These are phyloP conservation scores for Malassezia restricta DNA, from an alignment of 1,284 basidiomycete species.

Conservation along the genomic window DNA sequence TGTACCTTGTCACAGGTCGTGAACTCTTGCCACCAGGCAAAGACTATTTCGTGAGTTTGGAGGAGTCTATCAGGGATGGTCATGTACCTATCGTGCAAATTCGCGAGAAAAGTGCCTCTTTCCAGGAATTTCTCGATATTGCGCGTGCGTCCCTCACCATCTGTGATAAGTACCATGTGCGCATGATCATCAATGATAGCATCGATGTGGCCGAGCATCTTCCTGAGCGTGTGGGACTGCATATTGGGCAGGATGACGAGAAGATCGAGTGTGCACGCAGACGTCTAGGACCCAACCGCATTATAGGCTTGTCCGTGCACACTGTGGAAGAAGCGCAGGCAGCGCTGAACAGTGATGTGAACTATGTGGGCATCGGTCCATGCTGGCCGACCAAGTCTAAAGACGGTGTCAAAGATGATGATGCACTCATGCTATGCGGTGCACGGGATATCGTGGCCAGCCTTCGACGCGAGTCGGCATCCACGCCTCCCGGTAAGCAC, in stretches of 20 bases:
- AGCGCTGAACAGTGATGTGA: conserved; percentile 52
- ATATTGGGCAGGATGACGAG: conserved; percentile 84
- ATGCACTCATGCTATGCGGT: conserved; percentile 27
- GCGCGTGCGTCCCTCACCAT: conserved; percentile 61
- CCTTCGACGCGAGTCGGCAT: conserved; percentile 3
- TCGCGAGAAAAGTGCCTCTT: conserved; percentile 29
- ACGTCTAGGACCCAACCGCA: conserved; percentile 56
- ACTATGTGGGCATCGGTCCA: conserved; percentile 74
- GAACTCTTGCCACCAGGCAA: conserved; percentile 61
- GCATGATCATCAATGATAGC: conserved; percentile 66
- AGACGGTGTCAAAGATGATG: conserved; percentile 33
- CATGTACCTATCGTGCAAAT: conserved; percentile 75
- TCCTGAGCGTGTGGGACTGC: conserved; percentile 60
- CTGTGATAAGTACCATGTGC: conserved; percentile 68
- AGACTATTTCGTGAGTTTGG: conserved; percentile 62
- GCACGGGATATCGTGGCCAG: conserved; percentile 25
- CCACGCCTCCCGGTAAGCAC: not conserved
- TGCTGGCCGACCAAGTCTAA: conserved; percentile 47
- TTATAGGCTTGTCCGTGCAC: conserved; percentile 74
- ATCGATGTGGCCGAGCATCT: conserved; percentile 31
- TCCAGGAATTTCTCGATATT: conserved; percentile 59
- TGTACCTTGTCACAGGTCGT: conserved; percentile 65
- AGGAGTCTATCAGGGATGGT: conserved; percentile 68
- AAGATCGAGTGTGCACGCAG: conserved; percentile 56
- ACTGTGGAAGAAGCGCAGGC: conserved; percentile 46